Conservation (phyloP, 106 monocot species). For the Allium fistulosum region DNA sequence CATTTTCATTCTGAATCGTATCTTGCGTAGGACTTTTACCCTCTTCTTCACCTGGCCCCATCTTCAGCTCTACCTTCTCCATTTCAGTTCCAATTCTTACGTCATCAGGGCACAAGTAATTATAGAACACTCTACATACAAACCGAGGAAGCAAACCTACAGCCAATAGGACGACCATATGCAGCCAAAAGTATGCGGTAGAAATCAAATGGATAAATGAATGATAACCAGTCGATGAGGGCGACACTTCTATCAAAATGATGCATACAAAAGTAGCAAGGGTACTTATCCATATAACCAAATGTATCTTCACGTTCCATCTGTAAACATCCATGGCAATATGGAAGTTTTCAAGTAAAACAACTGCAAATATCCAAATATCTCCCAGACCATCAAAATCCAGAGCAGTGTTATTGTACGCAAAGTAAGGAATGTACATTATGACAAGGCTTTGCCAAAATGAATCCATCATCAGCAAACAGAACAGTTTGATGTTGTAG, state of each 20-base stretch:
- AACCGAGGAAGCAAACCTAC: constrained; percentile 67
- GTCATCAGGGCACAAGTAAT: constrained; percentile 55
- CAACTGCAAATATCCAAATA: constrained; percentile 44
- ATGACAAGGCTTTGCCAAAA: constrained; percentile 77
- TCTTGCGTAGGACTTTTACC: background rate
- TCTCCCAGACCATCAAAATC: constrained; percentile 65
- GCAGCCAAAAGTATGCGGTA: constrained; percentile 66
- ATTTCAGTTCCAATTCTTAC: constrained; percentile 70
- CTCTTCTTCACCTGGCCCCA: background rate
- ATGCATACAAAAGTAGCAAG: constrained; percentile 47
- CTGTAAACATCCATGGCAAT: constrained; percentile 71
- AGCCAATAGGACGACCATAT: constrained; percentile 34
- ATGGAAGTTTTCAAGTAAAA: constrained; percentile 52
- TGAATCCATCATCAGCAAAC: constrained; percentile 61
- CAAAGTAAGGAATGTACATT: constrained; percentile 66
- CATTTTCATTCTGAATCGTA: background rate
- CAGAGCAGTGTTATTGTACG: constrained; percentile 50
- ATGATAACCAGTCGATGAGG: constrained; percentile 60
- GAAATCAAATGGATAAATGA: constrained; percentile 68
- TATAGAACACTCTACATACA: constrained; percentile 34
- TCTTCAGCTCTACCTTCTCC: constrained; percentile 36
- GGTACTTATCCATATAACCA: constrained; percentile 65
- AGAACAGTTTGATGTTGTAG: constrained; percentile 73
- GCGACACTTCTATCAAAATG: constrained; percentile 48
- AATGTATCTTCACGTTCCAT: constrained; percentile 85